Evolutionary conservation across 257 asterid genomes (phyloP).

Genomic region (Solanum pinnatisectum): DNA sequence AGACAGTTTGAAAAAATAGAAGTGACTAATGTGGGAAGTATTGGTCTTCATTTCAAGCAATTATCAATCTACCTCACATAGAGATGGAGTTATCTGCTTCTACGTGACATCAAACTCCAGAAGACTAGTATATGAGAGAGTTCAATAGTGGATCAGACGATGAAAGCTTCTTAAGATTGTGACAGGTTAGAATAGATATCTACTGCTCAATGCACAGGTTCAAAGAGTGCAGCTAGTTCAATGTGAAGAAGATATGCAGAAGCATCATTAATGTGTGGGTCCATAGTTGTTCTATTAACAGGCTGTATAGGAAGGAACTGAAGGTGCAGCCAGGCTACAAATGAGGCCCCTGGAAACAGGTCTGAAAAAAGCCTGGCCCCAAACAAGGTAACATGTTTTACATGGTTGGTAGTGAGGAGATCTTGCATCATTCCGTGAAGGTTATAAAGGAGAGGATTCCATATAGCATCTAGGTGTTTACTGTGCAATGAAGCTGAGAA

Average conservation of each 20-base stretch:
- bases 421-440: background rate
- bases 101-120: background rate
- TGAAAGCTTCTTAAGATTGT: background rate
- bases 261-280: background rate
- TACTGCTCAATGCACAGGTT: background rate
- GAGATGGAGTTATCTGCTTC: background rate
- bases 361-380: background rate
- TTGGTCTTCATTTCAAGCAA: background rate
- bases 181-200: background rate
- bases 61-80: background rate
- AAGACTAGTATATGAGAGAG: background rate
- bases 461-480: background rate
- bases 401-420: background rate
- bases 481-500: background rate
- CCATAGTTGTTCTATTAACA: background rate
- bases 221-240: background rate
- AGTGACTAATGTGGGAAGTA: background rate
- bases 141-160: background rate
- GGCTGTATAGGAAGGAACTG: background rate
- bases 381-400: background rate
- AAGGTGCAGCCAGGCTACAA: background rate
- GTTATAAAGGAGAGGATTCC: background rate
- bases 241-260: background rate
- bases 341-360: background rate
- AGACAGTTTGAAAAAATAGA: background rate